These are phyloP conservation scores for Aureobasidium sp. DNA, from an alignment of 2,329 filamentous ascomycete species.

Conservation along the genomic window DNA sequence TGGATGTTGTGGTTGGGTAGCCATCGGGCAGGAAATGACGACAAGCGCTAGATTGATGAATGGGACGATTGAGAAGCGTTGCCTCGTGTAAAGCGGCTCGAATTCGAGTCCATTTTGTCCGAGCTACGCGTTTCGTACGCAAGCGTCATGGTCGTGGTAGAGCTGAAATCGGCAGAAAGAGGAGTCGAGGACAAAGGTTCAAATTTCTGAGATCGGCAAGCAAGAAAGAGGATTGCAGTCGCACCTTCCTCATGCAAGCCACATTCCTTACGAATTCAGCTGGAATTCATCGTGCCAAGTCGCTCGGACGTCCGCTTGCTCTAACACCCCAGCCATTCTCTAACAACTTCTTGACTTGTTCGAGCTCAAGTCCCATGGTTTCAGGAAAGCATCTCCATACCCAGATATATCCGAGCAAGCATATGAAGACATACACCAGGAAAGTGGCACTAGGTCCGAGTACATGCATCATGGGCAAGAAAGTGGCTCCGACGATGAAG, in stretches of 20 bases:
- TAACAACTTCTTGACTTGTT: constrained; percentile 67
- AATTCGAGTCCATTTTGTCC: background rate
- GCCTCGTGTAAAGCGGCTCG: background rate
- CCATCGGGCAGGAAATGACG: background rate
- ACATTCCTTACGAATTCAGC: background rate
- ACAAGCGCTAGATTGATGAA: background rate
- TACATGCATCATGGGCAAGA: constrained; percentile 75
- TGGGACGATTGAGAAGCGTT: background rate
- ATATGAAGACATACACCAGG: constrained; percentile 66
- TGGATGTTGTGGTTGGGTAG: background rate
- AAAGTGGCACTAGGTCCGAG: constrained; percentile 72
- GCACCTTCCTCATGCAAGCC: background rate
- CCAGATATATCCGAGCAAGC: constrained; percentile 55
- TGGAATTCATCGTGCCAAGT: background rate
- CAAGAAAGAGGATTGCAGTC: background rate
- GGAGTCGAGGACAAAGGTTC: background rate
- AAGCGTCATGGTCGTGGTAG: background rate
- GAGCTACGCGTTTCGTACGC: background rate
- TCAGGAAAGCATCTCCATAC: constrained; percentile 77
- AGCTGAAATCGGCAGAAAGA: background rate
- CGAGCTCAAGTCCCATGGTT: constrained; percentile 69
- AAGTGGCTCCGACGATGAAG: constrained; percentile 76
- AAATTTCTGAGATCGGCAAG: background rate
- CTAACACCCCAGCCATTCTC: constrained; percentile 59
- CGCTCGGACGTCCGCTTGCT: background rate